A percentile compares a stretch with the other conserved stretches of the same genome.
These are phyloP conservation scores for Fraxinus sp. DNA, from an alignment of 305 asterid species.

Conservation along the genomic window DNA sequence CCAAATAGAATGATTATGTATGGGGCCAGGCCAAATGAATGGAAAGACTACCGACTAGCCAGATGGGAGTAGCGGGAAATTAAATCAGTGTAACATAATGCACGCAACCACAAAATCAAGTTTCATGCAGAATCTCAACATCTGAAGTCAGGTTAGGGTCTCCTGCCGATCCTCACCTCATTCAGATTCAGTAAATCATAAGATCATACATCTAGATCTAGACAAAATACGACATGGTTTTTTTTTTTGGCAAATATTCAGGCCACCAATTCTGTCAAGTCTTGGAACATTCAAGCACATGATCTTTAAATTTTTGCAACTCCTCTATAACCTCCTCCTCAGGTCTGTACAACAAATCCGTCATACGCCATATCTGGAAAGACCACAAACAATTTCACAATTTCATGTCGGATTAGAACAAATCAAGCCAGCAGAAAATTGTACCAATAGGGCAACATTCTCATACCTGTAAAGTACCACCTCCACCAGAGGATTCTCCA, in stretches of 20 bases:
- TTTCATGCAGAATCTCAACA: background rate
- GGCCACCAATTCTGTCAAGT: slow-evolving; percentile 12
- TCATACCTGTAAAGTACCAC: slow-evolving; percentile 94
- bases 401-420: slow-evolving; percentile 1
- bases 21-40: background rate
- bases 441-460: background rate
- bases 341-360: slow-evolving; percentile 80
- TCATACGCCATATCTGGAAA: slow-evolving; percentile 93
- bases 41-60: background rate
- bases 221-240: background rate
- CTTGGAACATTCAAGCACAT: slow-evolving; percentile 75
- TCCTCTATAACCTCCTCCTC: slow-evolving; percentile 75
- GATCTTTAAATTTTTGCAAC: slow-evolving; percentile 83
- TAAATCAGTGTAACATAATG: background rate
- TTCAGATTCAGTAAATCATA: background rate
- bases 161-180: background rate
- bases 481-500: slow-evolving; percentile 84
- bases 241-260: background rate
- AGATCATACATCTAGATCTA: background rate
- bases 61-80: background rate
- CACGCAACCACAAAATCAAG: background rate
- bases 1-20: background rate
- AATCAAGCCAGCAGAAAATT: background rate
- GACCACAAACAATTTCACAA: background rate
- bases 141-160: background rate